A percentile compares a stretch with the other conserved stretches of the same genome.
Evolutionary conservation across 2,329 filamentous ascomycete species (phyloP).

Genomic region (Colletotrichum tropicale): DNA sequence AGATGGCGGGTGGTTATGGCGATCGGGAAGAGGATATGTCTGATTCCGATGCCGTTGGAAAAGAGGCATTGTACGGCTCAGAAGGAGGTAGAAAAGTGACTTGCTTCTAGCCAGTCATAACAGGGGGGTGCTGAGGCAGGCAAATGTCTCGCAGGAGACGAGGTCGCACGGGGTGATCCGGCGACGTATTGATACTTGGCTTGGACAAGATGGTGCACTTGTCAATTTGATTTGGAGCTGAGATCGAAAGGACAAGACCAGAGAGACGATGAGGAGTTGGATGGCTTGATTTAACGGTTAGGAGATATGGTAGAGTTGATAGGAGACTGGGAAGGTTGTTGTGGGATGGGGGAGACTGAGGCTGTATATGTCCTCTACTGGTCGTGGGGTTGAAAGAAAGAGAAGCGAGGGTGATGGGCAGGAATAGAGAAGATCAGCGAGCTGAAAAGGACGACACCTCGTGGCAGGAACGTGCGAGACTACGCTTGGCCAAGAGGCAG

Average conservation of each 20-base stretch:
- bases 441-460: background rate
- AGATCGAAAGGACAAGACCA: background rate
- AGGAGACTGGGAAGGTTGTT: background rate
- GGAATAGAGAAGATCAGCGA: background rate
- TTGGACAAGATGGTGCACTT: background rate
- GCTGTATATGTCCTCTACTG: background rate
- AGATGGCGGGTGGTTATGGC: background rate
- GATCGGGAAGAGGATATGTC: background rate
- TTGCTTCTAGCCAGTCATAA: background rate
- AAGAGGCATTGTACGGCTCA: conserved; percentile 2
- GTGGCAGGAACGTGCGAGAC: conserved; percentile 14
- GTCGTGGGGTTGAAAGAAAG: background rate
- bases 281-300: background rate
- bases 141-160: background rate
- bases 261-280: background rate
- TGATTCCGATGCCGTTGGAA: conserved; percentile 5
- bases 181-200: background rate
- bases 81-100: background rate
- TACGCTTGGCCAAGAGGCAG: background rate
- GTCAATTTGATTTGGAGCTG: background rate
- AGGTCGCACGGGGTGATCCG: background rate
- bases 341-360: background rate
- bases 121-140: background rate
- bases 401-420: background rate
- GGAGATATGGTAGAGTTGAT: background rate